A percentile compares a stretch with the other conserved stretches of the same genome.
phyloP scores from a whole-genome alignment of 2,329 filamentous ascomycete species.

The Ophiocordyceps camponoti-saundersi region DNA sequence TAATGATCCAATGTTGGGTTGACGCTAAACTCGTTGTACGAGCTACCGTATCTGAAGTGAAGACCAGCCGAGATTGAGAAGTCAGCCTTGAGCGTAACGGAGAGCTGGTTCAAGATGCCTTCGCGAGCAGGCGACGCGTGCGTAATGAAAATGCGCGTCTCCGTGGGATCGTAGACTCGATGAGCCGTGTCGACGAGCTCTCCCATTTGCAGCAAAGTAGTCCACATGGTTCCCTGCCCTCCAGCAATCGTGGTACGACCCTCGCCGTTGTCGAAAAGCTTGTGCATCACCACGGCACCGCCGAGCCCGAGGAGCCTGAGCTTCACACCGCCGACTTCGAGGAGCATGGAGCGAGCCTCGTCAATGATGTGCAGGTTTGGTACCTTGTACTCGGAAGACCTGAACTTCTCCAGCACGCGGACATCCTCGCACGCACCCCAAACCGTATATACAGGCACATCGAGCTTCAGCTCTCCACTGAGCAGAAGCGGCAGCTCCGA shows the following conservation, averaged over 20 bases:
- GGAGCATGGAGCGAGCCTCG: slow-evolving; percentile 85
- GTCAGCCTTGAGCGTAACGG: slow-evolving; percentile 91
- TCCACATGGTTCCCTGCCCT: slow-evolving; percentile 99
- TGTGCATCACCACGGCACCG: slow-evolving; percentile 98
- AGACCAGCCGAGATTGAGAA: slow-evolving; percentile 96
- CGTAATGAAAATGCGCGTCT: slow-evolving; percentile 91
- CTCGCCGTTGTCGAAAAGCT: slow-evolving; percentile 97
- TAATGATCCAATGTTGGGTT: slow-evolving; percentile 98
- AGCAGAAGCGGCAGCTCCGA: slow-evolving; percentile 86
- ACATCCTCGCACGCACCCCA: slow-evolving; percentile 99
- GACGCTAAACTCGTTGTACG: slow-evolving; percentile 98
- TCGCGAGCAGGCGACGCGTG: slow-evolving; percentile 94
- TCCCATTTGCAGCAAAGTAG: slow-evolving; percentile 91
- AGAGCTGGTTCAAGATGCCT: slow-evolving; percentile 92
- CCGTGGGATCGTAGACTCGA: slow-evolving; percentile 93
- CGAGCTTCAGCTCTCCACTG: slow-evolving; percentile 73
- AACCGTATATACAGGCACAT: slow-evolving; percentile 94
- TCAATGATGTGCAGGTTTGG: slow-evolving; percentile 97
- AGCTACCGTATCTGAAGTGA: slow-evolving; percentile 96
- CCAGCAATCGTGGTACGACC: slow-evolving; percentile 95
- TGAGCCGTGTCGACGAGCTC: slow-evolving; percentile 96
- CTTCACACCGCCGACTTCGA: slow-evolving; percentile 92
- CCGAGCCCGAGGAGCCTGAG: slow-evolving; percentile 83
- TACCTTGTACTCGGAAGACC: slow-evolving; percentile 95
- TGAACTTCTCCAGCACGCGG: slow-evolving; percentile 89